A percentile compares a stretch with the other conserved stretches of the same genome.
Evolutionary conservation across 176 grass and related monocot genomes (phyloP).

Genomic region (Carex pumila): DNA sequence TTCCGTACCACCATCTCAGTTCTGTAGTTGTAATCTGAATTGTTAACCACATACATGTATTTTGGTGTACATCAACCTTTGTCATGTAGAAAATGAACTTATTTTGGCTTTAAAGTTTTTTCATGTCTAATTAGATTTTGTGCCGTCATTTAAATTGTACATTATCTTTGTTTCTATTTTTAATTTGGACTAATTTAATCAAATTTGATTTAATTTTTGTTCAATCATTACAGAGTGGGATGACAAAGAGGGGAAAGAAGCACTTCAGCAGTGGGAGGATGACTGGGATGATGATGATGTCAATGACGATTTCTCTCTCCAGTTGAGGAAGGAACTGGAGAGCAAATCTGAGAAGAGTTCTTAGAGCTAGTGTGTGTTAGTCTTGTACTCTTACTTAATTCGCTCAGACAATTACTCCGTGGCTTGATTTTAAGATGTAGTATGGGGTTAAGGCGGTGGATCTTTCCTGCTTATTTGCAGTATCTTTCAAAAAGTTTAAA

Average conservation of each 20-base stretch:
- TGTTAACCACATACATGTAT: neutral
- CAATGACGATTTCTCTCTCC: slow-evolving; percentile 75
- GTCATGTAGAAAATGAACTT: neutral
- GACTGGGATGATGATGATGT: slow-evolving; percentile 86
- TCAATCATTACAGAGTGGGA: slow-evolving; percentile 55
- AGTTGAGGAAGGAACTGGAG: slow-evolving; percentile 84
- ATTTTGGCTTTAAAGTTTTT: neutral
- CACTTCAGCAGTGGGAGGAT: slow-evolving; percentile 80
- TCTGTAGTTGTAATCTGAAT: neutral
- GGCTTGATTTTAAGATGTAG: neutral
- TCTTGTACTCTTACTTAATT: neutral
- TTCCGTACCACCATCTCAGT: neutral
- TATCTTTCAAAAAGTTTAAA: neutral
- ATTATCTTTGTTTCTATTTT: neutral
- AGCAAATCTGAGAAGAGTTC: slow-evolving; percentile 51
- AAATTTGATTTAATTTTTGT: slow-evolving; percentile 1
- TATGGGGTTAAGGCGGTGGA: neutral
- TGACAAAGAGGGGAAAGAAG: slow-evolving; percentile 77
- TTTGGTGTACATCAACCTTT: neutral
- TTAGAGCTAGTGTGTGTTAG: slow-evolving; percentile 15
- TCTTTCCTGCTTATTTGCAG: neutral
- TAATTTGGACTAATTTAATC: neutral
- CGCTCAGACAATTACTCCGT: neutral
- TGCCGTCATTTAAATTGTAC: neutral
- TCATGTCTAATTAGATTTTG: neutral